Conservation (phyloP, 176 grass and related monocot genomes). For the Hyparrhenia diplandra region DNA sequence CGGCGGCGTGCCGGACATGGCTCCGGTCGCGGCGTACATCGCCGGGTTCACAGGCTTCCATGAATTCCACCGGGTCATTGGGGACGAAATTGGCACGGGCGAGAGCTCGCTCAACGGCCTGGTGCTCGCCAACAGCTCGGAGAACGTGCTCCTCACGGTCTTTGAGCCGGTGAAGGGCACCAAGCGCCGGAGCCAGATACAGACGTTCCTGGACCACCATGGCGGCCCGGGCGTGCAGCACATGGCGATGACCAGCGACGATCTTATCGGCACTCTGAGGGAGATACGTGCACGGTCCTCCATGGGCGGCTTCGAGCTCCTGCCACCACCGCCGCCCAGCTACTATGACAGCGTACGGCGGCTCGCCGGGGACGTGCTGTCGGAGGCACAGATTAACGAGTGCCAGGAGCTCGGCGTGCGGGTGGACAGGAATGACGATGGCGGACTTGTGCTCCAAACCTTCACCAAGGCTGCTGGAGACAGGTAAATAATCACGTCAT, state of each 20-base stretch:
- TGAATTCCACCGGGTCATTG: constrained; percentile 76
- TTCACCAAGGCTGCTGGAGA: constrained; percentile 64
- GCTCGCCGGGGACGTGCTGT: constrained; percentile 67
- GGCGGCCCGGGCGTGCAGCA: constrained; percentile 80
- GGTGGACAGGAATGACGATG: constrained; percentile 78
- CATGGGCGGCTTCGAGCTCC: constrained; percentile 74
- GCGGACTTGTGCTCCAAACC: constrained; percentile 64
- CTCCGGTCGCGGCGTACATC: background rate
- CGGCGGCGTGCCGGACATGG: constrained; percentile 55
- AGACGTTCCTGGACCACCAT: constrained; percentile 89
- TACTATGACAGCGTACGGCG: constrained; percentile 76
- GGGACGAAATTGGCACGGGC: constrained; percentile 63
- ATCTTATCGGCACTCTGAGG: constrained; percentile 68
- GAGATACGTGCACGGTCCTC: constrained; percentile 44
- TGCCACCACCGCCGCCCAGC: constrained; percentile 44
- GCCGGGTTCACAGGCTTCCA: constrained; percentile 70
- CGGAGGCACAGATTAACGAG: constrained; percentile 69
- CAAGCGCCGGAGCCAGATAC: constrained; percentile 89
- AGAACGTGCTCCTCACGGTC: constrained; percentile 63
- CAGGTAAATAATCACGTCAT: background rate
- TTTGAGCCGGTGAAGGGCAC: constrained; percentile 90
- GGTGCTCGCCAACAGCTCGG: constrained; percentile 86
- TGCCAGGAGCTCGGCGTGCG: constrained; percentile 77
- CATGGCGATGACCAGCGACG: constrained; percentile 55
- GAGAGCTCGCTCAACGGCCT: constrained; percentile 88